Base-by-base conservation (phyloP, 1,284 basidiomycete genomes). In the Irpex sp. region DNA sequence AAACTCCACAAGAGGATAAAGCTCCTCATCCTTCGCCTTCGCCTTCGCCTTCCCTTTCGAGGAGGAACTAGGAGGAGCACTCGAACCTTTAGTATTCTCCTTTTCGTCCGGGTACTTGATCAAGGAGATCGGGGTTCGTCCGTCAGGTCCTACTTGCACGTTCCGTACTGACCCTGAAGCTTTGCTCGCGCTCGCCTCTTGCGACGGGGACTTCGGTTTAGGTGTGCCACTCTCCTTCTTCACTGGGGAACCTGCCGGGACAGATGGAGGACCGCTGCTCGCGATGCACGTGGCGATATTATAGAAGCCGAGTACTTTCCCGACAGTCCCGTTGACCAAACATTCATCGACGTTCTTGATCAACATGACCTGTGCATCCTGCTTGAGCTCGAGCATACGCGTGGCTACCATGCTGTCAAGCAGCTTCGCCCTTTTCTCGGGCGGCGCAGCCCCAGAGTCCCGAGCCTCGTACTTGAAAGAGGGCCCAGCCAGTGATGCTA, bases 1-100 rank as follows among this genome's bases (percentile, higher is more conserved):
- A 74, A 96, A 97, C 67, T 90, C 86, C 13, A 97, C 92, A 1
- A 94, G 80, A 3, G 94, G 94, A 62, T 84, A 85, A 49, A 80
- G 71, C 71, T 79, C 73, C 50, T 69, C 75, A 62, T 77, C 75
- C 65, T 74, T 72, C 60, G 74, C 75, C 51, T 70, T 66, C 68
- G 72, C 63, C 74, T 70, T 66, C 68, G 72, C 63, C 74, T 78
- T 75, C 62, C 70, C 64, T 60, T 64, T 69, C 4, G 65, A n/a
- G 50, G 62, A 67, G 13, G 55, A 26, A 13, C 61, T 62, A 33
- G 67, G 68, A 46, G 50, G 56, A 17, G 68, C 65, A 57, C 69
- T 68, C 37, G 61, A 66, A 68, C 65, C 57, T 43, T 9, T 43
- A 15, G 39, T 43, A 61, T 71, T 66, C 70, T 70, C 73, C 63